phyloP scores from a whole-genome alignment of 2,329 filamentous ascomycete species.

The Zasmidium angulare region DNA sequence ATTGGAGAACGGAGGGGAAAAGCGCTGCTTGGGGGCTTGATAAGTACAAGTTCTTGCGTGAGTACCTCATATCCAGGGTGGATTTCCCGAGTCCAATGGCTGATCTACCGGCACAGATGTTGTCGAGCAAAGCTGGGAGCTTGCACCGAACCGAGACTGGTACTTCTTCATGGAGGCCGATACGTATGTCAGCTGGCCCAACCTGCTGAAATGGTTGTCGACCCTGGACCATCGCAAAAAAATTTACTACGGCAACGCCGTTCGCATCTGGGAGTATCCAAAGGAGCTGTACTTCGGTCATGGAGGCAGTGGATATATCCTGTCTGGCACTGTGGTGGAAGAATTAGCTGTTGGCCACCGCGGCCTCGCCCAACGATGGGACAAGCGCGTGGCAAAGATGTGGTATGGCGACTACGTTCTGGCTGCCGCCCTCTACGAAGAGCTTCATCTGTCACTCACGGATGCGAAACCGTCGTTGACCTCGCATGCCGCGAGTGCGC shows the following conservation, averaged over 20 bases:
- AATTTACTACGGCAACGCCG: conserved; percentile 53
- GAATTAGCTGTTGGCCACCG: conserved; percentile 12
- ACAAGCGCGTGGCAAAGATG: conserved; percentile 17
- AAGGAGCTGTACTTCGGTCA: conserved; percentile 21
- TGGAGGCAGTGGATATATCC: conserved; percentile 27
- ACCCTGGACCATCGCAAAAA: conserved; percentile 44
- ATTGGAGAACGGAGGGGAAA: conserved; percentile 18
- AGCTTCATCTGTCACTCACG: conserved; percentile 23
- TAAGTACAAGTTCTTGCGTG: conserved; percentile 52
- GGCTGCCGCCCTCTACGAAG: conserved; percentile 25
- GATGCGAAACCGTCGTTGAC: conserved; percentile 24
- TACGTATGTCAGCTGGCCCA: conserved; percentile 46
- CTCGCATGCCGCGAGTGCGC: conserved; percentile 17
- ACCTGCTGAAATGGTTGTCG: conserved; percentile 46
- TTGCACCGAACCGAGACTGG: conserved; percentile 39
- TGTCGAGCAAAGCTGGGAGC: conserved; percentile 45
- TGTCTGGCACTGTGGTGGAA: conserved; percentile 25
- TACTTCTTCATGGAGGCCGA: conserved; percentile 57
- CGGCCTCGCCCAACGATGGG: conserved; percentile 24
- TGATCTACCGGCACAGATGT: conserved; percentile 35
- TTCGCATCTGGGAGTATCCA: conserved; percentile 39
- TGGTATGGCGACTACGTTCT: conserved; percentile 30
- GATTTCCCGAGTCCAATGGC: not conserved
- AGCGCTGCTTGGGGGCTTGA: conserved; percentile 50
- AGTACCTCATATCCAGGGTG: not conserved